Conservation (phyloP, 768 basidiomycete species). For the Trametes sanguinea region DNA sequence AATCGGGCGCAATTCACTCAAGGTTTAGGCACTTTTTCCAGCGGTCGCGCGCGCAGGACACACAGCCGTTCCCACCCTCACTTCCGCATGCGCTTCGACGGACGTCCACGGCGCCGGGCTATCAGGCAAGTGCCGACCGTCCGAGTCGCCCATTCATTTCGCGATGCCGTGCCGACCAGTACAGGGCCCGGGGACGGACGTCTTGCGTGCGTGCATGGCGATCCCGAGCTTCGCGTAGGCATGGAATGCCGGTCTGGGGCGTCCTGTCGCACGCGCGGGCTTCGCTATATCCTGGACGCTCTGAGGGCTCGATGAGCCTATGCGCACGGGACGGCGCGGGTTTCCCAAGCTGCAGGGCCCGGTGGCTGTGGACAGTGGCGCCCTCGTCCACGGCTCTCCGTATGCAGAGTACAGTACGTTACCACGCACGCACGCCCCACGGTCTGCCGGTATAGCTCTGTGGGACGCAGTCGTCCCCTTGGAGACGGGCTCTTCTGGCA, state of each 20-base stretch:
- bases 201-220: background rate
- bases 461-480: conserved; percentile 8
- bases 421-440: background rate
- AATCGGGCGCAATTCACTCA: background rate
- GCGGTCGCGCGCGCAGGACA: background rate
- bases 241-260: background rate
- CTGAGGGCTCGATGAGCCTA: conserved; percentile 1
- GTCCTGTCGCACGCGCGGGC: background rate
- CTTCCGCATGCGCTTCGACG: background rate
- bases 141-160: conserved; percentile 2
- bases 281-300: background rate
- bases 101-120: background rate
- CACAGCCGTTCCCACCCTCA: conserved; percentile 1
- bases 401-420: background rate
- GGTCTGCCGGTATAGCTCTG: background rate
- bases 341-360: conserved; percentile 7
- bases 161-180: conserved; percentile 6
- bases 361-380: conserved; percentile 20
- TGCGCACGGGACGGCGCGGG: background rate
- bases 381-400: conserved; percentile 11
- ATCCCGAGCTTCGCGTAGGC: background rate
- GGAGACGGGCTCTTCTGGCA: background rate
- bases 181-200: background rate
- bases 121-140: conserved; percentile 3
- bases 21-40: conserved; percentile 15